A percentile compares a stretch with the other conserved stretches of the same genome.
Evolutionary conservation across 495 filamentous ascomycete species (phyloP).

Genomic region (Collariella sp.): DNA sequence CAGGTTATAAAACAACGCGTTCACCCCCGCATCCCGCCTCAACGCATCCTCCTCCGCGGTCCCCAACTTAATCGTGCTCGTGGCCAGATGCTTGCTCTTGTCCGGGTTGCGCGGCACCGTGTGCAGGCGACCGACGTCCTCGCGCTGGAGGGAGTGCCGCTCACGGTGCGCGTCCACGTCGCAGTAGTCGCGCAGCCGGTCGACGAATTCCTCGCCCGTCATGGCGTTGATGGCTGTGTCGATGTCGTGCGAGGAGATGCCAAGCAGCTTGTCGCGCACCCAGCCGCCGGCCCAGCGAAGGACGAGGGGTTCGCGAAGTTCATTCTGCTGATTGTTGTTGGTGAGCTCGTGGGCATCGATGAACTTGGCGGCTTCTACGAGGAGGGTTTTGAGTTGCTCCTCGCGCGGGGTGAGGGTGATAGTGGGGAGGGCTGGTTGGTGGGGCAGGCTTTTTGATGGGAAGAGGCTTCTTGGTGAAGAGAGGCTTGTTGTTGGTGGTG

Average conservation of each 20-base stretch:
- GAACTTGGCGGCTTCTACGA: conserved; percentile 65
- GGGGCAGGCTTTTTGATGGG: background rate
- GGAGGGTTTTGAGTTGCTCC: conserved; percentile 55
- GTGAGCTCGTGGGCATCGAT: conserved; percentile 43
- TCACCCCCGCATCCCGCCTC: conserved; percentile 86
- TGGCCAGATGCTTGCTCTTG: conserved; percentile 96
- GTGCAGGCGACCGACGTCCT: conserved; percentile 57
- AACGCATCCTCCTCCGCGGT: conserved; percentile 83
- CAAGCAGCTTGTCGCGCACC: conserved; percentile 94
- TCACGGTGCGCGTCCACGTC: conserved; percentile 33
- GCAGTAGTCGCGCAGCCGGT: conserved; percentile 50
- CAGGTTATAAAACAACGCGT: conserved; percentile 94
- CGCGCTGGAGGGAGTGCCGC: conserved; percentile 39
- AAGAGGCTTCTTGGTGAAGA: background rate
- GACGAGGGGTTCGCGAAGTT: conserved; percentile 37
- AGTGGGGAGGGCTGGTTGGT: background rate
- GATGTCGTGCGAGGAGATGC: conserved; percentile 75
- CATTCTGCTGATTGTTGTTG: no score
- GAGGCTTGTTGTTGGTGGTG: background rate
- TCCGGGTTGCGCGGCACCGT: conserved; percentile 87
- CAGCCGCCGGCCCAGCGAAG: conserved; percentile 95
- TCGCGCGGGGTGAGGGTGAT: conserved; percentile 55
- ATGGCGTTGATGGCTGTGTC: conserved; percentile 92
- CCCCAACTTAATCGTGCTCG: conserved; percentile 81
- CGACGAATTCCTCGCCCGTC: conserved; percentile 80